These are phyloP conservation scores for Rhizoctonia solani DNA, from an alignment of 1,284 basidiomycete genomes.

Conservation along the genomic window DNA sequence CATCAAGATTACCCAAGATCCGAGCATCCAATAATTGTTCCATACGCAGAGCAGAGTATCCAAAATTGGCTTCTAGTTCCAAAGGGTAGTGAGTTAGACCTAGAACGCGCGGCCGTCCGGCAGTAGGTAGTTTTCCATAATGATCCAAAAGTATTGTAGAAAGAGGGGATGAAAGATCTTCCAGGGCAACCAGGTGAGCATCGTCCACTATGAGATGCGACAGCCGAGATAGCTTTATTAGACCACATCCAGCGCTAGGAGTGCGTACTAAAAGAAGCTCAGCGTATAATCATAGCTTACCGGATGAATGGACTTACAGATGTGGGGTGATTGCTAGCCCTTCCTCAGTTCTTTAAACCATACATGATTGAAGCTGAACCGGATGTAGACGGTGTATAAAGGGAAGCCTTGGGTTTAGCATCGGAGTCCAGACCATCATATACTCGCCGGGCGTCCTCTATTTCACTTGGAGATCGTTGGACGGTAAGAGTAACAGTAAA, in stretches of 20 bases:
- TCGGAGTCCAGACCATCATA: background rate
- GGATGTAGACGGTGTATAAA: background rate
- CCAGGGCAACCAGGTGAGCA: slow-evolving; percentile 16
- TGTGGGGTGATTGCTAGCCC: slow-evolving; percentile 14
- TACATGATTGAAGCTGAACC: background rate
- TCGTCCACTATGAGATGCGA: slow-evolving; percentile 15
- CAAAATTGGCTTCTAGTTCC: slow-evolving; percentile 3
- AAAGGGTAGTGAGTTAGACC: slow-evolving; percentile 26
- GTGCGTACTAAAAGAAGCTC: background rate
- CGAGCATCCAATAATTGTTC: slow-evolving; percentile 31
- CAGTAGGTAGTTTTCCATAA: slow-evolving; percentile 1
- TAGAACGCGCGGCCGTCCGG: background rate
- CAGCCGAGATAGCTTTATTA: background rate
- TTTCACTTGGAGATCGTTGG: background rate
- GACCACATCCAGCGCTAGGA: slow-evolving; percentile 17
- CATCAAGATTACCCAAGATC: slow-evolving; percentile 4
- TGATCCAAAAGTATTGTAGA: slow-evolving; percentile 10
- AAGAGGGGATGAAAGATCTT: slow-evolving; percentile 5
- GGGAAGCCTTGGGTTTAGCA: background rate
- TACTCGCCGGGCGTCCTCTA: background rate
- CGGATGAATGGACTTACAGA: no score
- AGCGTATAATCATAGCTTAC: background rate
- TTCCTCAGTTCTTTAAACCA: slow-evolving; percentile 13
- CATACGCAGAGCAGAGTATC: slow-evolving; percentile 26
- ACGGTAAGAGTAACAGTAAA: background rate